Evolutionary conservation across 768 basidiomycete species (phyloP), one percentile per base, ranked within the genome.

Genomic region (Leccinum imitatum): DNA sequence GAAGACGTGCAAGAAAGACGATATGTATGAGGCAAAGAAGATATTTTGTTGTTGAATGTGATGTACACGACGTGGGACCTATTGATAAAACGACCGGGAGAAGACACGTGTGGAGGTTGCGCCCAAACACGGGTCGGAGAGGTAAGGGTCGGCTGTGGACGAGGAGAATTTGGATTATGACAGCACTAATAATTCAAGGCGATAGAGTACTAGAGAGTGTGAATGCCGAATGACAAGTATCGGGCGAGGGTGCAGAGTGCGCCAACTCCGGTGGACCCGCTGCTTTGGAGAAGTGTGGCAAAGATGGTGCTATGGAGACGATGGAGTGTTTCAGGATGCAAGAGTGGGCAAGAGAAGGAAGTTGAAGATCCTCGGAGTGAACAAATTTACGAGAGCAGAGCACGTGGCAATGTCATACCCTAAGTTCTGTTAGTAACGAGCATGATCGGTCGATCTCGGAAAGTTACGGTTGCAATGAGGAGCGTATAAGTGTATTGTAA

Each of bases 361-460:
- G 11, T 6, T 17, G 27, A 50, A 33, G 35, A 27, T 60, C 58
- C 54, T 58, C 57, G 60, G 61, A 63, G 50, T 53, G 54, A 54
- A 17, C 17, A n/a, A 10, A 19, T n/a, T 44, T 44, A 44, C 41
- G 41, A 19, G 41, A n/a, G 41, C 0, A 30, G 30, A 33, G 19
- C n/a, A 21, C 8, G 31, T 55, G 3, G 23, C 10, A 13, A 27
- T 21, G 47, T 31, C 10, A 19, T 44, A 21, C 23, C 6, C 3
- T 11, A 14, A 25, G 13, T 30, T 30, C 50, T 21, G 50, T 31
- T 51, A n/a, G 33, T 51, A n/a, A 21, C 50, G 46, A 53, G 52
- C 23, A 39, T 19, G 33, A 63, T 59, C 52, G 6, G 52, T 10
- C 33, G 56, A 62, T 53, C 64, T 65, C 52, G 60, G 63, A 39